Conservation (phyloP, 257 asterid genomes). For the Gentiana dahurica region DNA sequence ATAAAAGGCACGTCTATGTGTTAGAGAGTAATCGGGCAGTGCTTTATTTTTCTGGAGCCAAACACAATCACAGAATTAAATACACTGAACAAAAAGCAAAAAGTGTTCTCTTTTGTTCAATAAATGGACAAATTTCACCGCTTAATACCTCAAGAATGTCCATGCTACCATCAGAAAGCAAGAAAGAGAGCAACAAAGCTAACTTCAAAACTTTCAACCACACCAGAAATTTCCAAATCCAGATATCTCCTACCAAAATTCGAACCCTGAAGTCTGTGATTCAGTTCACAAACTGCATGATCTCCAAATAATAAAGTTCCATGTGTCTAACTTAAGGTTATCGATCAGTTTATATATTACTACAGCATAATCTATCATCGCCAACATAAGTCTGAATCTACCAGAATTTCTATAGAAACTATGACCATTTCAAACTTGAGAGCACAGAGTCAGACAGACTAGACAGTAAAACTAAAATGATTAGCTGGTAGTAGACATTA, state of each 20-base stretch:
- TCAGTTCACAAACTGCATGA: background rate
- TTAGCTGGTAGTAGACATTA: background rate
- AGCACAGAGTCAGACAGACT: too few species aligned
- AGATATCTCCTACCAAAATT: background rate
- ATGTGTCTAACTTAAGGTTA: background rate
- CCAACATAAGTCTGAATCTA: too few species aligned
- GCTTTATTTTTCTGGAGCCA: background rate
- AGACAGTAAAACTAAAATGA: too few species aligned
- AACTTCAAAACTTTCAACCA: background rate
- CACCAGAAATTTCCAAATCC: background rate
- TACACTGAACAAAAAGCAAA: background rate
- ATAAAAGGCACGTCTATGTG: too few species aligned
- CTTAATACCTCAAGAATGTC: background rate
- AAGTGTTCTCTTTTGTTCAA: background rate
- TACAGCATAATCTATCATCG: too few species aligned
- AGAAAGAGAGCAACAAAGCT: background rate
- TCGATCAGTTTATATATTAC: background rate
- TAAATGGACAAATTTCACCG: background rate
- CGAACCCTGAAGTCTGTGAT: background rate
- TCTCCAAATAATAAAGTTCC: background rate
- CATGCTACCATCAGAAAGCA: background rate
- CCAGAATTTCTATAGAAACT: too few species aligned
- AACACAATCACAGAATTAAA: background rate
- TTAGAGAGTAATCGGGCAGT: background rate
- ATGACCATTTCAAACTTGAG: too few species aligned